Conservation (phyloP, 2,329 filamentous ascomycete species). For the Pseudocercospora crystallina region DNA sequence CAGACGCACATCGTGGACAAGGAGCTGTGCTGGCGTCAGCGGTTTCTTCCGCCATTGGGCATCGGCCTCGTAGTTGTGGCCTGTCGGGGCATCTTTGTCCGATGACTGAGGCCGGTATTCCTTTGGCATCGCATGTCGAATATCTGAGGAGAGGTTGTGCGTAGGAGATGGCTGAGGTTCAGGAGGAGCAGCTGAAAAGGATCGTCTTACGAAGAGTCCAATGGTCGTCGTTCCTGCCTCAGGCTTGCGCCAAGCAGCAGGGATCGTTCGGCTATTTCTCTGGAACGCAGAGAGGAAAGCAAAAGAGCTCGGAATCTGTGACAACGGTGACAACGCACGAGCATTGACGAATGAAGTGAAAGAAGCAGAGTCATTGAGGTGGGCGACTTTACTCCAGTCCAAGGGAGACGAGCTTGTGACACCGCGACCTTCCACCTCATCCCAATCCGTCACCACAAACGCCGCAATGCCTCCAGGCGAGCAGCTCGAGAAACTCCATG, state of each 20-base stretch:
- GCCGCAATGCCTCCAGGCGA: conserved; percentile 5
- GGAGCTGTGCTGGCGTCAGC: conserved; percentile 40
- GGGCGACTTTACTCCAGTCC: too few species aligned
- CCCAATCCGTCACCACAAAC: background rate
- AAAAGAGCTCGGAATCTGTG: background rate
- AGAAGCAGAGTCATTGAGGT: too few species aligned
- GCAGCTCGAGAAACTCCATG: conserved; percentile 41
- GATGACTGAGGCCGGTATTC: conserved; percentile 1
- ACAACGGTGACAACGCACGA: too few species aligned
- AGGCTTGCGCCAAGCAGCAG: background rate
- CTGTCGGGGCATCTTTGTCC: conserved; percentile 8
- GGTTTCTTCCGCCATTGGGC: conserved; percentile 40
- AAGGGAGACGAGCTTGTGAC: too few species aligned
- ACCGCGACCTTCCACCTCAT: background rate
- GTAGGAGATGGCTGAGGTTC: background rate
- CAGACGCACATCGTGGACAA: conserved; percentile 42
- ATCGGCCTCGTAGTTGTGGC: conserved; percentile 37
- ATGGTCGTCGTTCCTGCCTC: background rate
- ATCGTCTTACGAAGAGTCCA: background rate
- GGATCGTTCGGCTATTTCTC: background rate
- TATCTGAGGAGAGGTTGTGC: background rate
- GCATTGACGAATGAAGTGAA: background rate
- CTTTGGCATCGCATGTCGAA: conserved; percentile 20
- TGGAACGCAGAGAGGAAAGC: conserved; percentile 2
- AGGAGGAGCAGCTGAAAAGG: background rate